These are phyloP conservation scores for Hevea brasiliensis DNA, from an alignment of 345 rosid genomes.

Conservation along the genomic window DNA sequence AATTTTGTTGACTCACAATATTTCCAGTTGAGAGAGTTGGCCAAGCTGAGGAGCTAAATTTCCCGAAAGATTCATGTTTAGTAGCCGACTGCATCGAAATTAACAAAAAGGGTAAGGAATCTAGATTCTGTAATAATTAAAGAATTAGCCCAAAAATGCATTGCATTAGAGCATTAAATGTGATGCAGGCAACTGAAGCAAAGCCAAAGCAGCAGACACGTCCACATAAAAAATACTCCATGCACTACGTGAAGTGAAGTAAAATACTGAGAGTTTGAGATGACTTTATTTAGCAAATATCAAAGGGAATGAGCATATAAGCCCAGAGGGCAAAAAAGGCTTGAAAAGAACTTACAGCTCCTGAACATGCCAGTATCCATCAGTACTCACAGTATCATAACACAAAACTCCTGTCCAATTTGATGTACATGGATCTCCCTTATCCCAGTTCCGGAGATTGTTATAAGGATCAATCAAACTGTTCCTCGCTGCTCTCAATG, in stretches of 20 bases:
- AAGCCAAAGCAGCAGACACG: neutral
- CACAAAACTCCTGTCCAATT: conserved; percentile 85
- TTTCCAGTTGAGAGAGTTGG: conserved; percentile 55
- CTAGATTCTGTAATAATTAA: neutral
- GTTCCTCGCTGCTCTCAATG: conserved; percentile 50
- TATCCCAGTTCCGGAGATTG: conserved; percentile 58
- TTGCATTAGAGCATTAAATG: neutral
- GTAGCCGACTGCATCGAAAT: conserved; percentile 57
- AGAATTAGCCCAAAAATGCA: neutral
- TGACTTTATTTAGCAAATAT: neutral
- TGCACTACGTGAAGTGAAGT: no score
- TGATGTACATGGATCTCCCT: conserved; percentile 79
- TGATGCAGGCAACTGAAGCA: neutral
- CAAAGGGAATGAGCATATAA: neutral
- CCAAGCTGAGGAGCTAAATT: conserved; percentile 67
- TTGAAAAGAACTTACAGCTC: conserved; percentile 56
- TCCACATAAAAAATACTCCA: neutral
- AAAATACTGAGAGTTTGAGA: no score
- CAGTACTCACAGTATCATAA: conserved; percentile 32
- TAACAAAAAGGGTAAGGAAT: neutral
- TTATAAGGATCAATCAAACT: conserved; percentile 55
- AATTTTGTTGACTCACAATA: conserved; percentile 54
- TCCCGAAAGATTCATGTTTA: conserved; percentile 84
- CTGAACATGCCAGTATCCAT: conserved; percentile 62
- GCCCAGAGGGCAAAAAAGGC: conserved; percentile 2